Percentiles rank a stretch among this genome's conserved stretches.
These are phyloP conservation scores for Colletotrichum cuscutae DNA, from an alignment of 2,329 filamentous ascomycete genomes.

Conservation along the genomic window DNA sequence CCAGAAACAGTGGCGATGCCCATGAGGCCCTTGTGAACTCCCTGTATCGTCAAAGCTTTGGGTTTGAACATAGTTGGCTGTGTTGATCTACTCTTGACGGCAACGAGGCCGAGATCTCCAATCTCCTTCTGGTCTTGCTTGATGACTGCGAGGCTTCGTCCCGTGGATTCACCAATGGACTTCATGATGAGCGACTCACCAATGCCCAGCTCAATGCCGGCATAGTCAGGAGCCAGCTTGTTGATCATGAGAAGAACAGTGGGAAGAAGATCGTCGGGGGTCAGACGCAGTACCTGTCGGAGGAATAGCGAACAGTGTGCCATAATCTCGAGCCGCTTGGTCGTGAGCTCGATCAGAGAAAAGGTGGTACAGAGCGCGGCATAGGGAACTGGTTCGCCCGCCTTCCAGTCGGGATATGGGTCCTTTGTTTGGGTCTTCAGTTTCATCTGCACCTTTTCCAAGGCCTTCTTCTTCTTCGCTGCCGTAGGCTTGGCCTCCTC, in stretches of 20 bases:
- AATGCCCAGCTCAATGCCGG: slow-evolving; percentile 97
- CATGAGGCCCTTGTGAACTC: slow-evolving; percentile 89
- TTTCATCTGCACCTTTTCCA: slow-evolving; percentile 83
- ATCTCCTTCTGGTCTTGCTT: slow-evolving; percentile 97
- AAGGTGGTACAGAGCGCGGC: slow-evolving; percentile 95
- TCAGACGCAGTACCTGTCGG: slow-evolving; percentile 91
- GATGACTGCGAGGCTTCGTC: slow-evolving; percentile 87
- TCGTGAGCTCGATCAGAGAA: slow-evolving; percentile 93
- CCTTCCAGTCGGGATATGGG: slow-evolving; percentile 94
- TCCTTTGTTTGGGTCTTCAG: slow-evolving; percentile 76
- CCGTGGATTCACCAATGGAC: slow-evolving; percentile 93
- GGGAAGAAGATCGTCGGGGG: slow-evolving; percentile 85
- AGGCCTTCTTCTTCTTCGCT: slow-evolving; percentile 83
- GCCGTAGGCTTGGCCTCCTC: slow-evolving; percentile 75
- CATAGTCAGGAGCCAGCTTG: slow-evolving; percentile 95
- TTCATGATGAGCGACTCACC: slow-evolving; percentile 99
- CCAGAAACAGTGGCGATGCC: slow-evolving; percentile 88
- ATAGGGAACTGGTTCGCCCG: slow-evolving; percentile 90
- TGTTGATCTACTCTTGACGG: slow-evolving; percentile 93
- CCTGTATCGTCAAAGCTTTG: slow-evolving; percentile 86
- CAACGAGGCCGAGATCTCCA: slow-evolving; percentile 92
- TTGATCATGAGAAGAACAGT: slow-evolving; percentile 97
- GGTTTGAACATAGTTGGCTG: slow-evolving; percentile 99
- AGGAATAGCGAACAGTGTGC: slow-evolving; percentile 92
- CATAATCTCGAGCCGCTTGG: slow-evolving; percentile 87